These are phyloP conservation scores for Paragyromitra xinjiangensis DNA, from an alignment of 495 filamentous ascomycete species.

Conservation along the genomic window DNA sequence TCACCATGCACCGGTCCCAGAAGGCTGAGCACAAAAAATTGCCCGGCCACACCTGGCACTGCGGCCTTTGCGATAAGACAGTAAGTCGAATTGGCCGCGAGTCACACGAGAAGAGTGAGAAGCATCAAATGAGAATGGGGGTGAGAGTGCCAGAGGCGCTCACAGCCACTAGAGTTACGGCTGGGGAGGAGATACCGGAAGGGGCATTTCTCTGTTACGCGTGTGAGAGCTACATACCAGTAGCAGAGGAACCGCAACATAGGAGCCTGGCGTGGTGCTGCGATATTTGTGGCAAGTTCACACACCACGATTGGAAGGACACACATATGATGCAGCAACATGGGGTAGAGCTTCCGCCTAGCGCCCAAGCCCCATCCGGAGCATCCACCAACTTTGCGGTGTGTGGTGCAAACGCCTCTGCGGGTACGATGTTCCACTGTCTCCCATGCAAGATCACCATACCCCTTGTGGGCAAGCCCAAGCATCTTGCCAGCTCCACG, in stretches of 20 bases:
- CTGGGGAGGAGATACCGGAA: not conserved
- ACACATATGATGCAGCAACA: not conserved
- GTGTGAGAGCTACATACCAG: not conserved
- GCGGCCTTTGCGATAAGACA: not conserved
- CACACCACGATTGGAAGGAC: not conserved
- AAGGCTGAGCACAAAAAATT: not conserved
- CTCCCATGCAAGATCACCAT: not conserved
- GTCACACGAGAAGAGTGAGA: not conserved
- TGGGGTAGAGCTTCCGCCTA: not conserved
- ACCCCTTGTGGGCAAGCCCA: not conserved
- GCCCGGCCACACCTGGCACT: not conserved
- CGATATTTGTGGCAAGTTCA: not conserved
- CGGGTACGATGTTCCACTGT: constrained; percentile 3
- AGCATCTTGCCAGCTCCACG: not conserved
- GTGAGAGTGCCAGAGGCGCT: not conserved
- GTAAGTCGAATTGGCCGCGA: not conserved
- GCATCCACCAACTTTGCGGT: not conserved
- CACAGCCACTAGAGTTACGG: not conserved
- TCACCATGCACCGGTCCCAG: not conserved
- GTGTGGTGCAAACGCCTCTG: not conserved
- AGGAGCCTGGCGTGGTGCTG: not conserved
- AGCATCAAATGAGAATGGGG: not conserved
- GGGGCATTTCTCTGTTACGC: not conserved
- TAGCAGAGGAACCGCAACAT: not conserved
- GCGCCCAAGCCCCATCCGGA: not conserved